These are phyloP conservation scores for Malassezia obtusa DNA, from an alignment of 1,284 basidiomycete species.

Conservation along the genomic window DNA sequence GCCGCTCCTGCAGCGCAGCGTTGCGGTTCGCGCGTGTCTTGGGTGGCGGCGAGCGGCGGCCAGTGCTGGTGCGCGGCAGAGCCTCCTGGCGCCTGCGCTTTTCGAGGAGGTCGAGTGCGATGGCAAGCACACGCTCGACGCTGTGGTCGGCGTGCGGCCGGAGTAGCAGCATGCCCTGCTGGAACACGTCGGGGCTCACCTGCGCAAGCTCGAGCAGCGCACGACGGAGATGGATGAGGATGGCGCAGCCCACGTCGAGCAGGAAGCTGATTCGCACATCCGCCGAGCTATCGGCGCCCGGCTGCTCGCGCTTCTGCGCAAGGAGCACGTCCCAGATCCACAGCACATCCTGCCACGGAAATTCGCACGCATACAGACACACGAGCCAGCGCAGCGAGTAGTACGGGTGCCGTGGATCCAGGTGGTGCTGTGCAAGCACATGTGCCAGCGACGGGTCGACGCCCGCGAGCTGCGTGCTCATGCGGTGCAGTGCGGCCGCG, in stretches of 20 bases:
- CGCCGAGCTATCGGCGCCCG: not conserved
- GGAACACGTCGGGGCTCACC: slow-evolving; percentile 24
- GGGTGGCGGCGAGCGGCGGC: not conserved
- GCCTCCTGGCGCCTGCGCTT: not conserved
- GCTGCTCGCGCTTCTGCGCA: slow-evolving; percentile 15
- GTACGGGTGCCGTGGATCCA: slow-evolving; percentile 41
- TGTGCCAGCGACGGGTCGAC: slow-evolving; percentile 32
- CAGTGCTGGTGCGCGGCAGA: not conserved
- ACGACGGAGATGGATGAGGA: slow-evolving; percentile 26
- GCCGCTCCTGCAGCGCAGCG: slow-evolving; percentile 4
- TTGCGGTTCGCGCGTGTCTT: not conserved
- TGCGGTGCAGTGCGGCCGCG: slow-evolving; percentile 27
- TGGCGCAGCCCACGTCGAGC: slow-evolving; percentile 40
- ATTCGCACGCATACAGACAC: slow-evolving; percentile 38
- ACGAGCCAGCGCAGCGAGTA: slow-evolving; percentile 45
- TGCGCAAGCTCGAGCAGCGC: slow-evolving; percentile 4
- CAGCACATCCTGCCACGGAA: slow-evolving; percentile 32
- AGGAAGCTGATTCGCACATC: slow-evolving; percentile 40
- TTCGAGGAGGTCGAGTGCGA: slow-evolving; percentile 24
- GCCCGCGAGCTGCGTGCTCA: slow-evolving; percentile 31
- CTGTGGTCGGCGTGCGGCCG: slow-evolving; percentile 37
- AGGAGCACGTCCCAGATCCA: slow-evolving; percentile 42
- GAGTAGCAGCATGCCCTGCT: slow-evolving; percentile 26
- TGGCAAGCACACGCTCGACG: slow-evolving; percentile 31
- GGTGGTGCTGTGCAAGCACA: slow-evolving; percentile 20